Evolutionary conservation across 108 stramenopile genomes (phyloP).

Genomic region (Seminavis robusta): DNA sequence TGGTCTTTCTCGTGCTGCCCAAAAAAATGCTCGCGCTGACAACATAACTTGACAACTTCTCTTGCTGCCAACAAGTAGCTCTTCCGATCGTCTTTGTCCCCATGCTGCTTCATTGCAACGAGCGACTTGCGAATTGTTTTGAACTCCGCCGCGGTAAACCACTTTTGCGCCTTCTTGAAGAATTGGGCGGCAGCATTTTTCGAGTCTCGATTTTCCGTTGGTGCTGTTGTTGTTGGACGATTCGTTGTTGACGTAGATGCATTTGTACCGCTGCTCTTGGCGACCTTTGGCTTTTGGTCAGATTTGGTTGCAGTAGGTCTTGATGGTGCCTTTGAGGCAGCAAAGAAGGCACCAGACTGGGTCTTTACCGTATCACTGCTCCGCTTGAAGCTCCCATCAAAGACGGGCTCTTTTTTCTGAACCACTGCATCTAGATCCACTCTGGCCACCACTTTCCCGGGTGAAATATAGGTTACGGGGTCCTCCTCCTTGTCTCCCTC

Average conservation of each 20-base stretch:
- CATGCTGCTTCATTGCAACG: constrained; percentile 59
- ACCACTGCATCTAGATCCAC: constrained; percentile 29
- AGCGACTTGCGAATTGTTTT: constrained; percentile 45
- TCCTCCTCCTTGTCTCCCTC: not conserved
- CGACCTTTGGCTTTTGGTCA: not conserved
- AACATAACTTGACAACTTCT: constrained; percentile 11
- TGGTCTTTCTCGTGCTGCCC: not conserved
- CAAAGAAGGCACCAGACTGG: too few species aligned
- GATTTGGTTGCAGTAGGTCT: too few species aligned
- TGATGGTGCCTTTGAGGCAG: not conserved
- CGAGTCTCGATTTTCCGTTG: too few species aligned
- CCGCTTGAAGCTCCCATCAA: not conserved
- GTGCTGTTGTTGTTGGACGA: too few species aligned
- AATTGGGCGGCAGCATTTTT: constrained; percentile 34
- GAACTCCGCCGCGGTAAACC: constrained; percentile 41
- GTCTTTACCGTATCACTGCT: not conserved
- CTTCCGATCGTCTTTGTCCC: constrained; percentile 25
- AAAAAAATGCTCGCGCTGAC: too few species aligned
- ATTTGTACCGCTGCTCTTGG: too few species aligned
- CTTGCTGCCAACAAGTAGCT: constrained; percentile 25
- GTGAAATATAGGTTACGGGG: constrained; percentile 29
- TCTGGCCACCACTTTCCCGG: constrained; percentile 35
- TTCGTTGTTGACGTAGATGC: too few species aligned
- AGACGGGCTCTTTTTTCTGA: not conserved
- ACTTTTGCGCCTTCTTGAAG: constrained; percentile 29